Base-by-base conservation (phyloP, 768 basidiomycete genomes). In the Auricularia sp. region DNA sequence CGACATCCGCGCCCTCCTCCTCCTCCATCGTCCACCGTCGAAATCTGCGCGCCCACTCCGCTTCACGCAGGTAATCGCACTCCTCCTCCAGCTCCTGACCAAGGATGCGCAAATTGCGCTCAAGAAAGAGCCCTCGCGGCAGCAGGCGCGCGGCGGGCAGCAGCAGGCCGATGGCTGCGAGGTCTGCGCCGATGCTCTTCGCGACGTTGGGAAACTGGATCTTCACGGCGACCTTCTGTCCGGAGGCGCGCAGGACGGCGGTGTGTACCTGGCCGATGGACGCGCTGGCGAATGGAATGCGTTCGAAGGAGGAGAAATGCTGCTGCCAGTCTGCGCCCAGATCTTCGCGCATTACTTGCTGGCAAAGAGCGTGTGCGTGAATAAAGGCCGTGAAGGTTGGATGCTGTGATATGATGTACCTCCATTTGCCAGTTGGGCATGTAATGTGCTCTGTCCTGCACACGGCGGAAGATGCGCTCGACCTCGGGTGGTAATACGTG, bases 381-480 rank as follows among this genome's bases (percentile, higher is more conserved):
- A 6, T 51, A 16, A 1, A 21, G 5, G 47, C 14, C 1, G 47
- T 18, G 16, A 12, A 18, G 1, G 47, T 5, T 21, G 47, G 2
- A 51, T 23, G 18, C 36, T 10, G 34, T 4, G 5, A 3, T 29
- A 29, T 29, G 29, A 71, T 75, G 21, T 16, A 92, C 95, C 84
- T 95, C 90, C 87, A 98, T 90, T 72, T 99, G 96, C 90, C 90
- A 95, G 68, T 96, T 89, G 0, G 96, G 96, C 96, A 99, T 99
- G 73, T 98, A 98, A 74, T 99, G 93, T 1, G 96, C 96, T 68
- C 88, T 86, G 68, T 96, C 91, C 72, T 98, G 96, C 0, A 99
- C 95, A 35, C 88, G 80, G 61, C 93, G 84, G 69, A 99, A 87
- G 36, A 99, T 88, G 63, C 84, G 81, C 71, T 98, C 94, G 3